A percentile compares a stretch with the other conserved stretches of the same genome.
Conservation (phyloP, 345 rosid genomes). For the Brassica incana region DNA sequence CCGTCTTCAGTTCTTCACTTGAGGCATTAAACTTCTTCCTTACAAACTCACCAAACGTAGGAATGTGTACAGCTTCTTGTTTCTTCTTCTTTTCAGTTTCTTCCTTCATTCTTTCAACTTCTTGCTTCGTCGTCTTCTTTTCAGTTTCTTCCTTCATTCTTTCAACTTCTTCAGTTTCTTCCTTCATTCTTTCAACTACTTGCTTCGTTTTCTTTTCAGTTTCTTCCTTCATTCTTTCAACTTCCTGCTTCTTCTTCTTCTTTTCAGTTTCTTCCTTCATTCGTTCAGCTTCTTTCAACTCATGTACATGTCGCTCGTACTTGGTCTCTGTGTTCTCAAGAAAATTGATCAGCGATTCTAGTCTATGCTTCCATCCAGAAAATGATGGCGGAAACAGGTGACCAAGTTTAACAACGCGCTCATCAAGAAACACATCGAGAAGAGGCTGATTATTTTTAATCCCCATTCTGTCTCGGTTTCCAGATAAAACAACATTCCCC, state of each 20-base stretch:
- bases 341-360: conserved; percentile 28
- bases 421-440: conserved; percentile 42
- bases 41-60: conserved; percentile 24
- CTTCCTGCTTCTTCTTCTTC: neutral
- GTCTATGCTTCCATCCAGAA: conserved; percentile 37
- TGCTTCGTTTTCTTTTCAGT: too few relatives aligned
- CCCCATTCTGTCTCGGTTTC: conserved; percentile 40
- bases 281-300: neutral
- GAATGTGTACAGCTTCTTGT: neutral
- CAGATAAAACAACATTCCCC: conserved; percentile 43
- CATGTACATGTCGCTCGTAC: neutral
- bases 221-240: neutral
- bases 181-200: neutral
- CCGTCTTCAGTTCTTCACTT: conserved; percentile 15
- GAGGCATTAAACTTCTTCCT: neutral
- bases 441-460: conserved; percentile 18
- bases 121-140: neutral
- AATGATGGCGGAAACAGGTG: conserved; percentile 6
- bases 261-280: neutral
- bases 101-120: neutral
- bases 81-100: neutral
- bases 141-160: neutral
- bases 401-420: conserved; percentile 30
- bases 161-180: too few relatives aligned
- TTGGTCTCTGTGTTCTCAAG: conserved; percentile 23